These are phyloP conservation scores for Pseudoperonospora humuli DNA, from an alignment of 352 stramenopile genomes.

Conservation along the genomic window DNA sequence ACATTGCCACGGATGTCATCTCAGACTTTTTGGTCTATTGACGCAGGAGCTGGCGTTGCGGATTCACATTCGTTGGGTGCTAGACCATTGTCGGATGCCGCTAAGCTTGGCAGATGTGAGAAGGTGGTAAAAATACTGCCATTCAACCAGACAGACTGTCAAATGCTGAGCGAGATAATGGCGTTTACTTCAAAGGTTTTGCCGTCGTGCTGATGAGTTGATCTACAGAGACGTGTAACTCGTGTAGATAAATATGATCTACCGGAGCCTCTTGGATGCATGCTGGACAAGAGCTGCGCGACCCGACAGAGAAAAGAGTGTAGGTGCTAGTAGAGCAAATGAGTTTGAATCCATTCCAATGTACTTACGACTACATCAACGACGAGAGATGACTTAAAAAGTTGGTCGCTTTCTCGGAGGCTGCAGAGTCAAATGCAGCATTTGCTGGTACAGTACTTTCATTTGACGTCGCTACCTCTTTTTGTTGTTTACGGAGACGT, in stretches of 20 bases:
- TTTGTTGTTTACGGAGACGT: slow-evolving; percentile 39
- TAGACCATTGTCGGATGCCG: slow-evolving; percentile 57
- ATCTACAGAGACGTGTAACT: slow-evolving; percentile 51
- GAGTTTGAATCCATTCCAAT: background rate
- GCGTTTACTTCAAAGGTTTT: slow-evolving; percentile 40
- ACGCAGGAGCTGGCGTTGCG: no score
- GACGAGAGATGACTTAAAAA: slow-evolving; percentile 53
- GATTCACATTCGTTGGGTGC: slow-evolving; percentile 75
- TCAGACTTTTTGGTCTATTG: no score
- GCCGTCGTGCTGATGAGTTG: slow-evolving; percentile 42
- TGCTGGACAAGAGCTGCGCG: slow-evolving; percentile 43
- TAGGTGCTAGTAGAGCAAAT: slow-evolving; percentile 23
- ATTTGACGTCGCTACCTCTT: slow-evolving; percentile 2
- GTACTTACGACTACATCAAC: slow-evolving; percentile 26
- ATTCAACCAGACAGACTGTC: no score
- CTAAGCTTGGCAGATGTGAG: no score
- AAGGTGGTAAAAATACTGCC: no score
- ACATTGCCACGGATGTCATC: no score
- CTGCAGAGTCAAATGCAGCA: slow-evolving; percentile 19
- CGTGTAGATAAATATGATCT: slow-evolving; percentile 66
- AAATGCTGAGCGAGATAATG: slow-evolving; percentile 71
- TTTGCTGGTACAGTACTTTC: background rate
- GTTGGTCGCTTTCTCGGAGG: slow-evolving; percentile 41
- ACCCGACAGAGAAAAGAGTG: slow-evolving; percentile 80
- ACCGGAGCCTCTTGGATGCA: slow-evolving; percentile 44